phyloP scores from a whole-genome alignment of 352 stramenopile species.

The Phytophthora pluvialis region DNA sequence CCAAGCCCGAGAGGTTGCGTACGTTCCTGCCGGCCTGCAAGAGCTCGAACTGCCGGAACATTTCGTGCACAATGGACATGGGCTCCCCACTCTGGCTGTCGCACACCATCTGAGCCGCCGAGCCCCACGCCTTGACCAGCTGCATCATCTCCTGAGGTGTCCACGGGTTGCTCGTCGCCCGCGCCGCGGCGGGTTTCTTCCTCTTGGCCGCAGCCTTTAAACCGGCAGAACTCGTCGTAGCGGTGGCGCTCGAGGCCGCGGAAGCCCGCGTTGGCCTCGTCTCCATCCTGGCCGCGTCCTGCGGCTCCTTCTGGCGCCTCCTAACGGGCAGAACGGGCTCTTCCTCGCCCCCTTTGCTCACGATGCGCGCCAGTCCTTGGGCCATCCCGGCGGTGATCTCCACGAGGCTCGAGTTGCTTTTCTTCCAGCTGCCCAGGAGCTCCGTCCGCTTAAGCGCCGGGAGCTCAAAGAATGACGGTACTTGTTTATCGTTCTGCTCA shows the following conservation, averaged over 20 bases:
- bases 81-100: conserved; percentile 16
- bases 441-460: conserved; percentile 5
- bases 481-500: conserved; percentile 20
- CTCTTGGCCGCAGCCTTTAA: conserved; percentile 7
- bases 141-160: conserved; percentile 36
- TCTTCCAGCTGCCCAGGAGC: conserved; percentile 35
- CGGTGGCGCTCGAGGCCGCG: background rate
- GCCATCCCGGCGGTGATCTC: conserved; percentile 39
- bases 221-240: background rate
- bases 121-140: conserved; percentile 37
- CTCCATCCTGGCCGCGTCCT: conserved; percentile 16
- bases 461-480: conserved; percentile 39
- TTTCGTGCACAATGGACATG: conserved; percentile 41
- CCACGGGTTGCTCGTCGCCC: conserved; percentile 30
- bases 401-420: conserved; percentile 39
- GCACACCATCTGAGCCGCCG: conserved; percentile 27
- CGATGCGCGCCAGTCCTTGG: conserved; percentile 26
- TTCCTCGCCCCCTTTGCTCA: conserved; percentile 29
- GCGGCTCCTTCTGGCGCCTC: conserved; percentile 17
- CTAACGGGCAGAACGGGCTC: conserved; percentile 1
- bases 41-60: conserved; percentile 34
- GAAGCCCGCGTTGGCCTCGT: conserved; percentile 18
- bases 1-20: conserved; percentile 37
- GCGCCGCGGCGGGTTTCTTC: conserved; percentile 1
- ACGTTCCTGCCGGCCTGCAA: conserved; percentile 25